These are phyloP conservation scores for Aspergillus wentii DNA, from an alignment of 495 filamentous ascomycete species.

Conservation along the genomic window DNA sequence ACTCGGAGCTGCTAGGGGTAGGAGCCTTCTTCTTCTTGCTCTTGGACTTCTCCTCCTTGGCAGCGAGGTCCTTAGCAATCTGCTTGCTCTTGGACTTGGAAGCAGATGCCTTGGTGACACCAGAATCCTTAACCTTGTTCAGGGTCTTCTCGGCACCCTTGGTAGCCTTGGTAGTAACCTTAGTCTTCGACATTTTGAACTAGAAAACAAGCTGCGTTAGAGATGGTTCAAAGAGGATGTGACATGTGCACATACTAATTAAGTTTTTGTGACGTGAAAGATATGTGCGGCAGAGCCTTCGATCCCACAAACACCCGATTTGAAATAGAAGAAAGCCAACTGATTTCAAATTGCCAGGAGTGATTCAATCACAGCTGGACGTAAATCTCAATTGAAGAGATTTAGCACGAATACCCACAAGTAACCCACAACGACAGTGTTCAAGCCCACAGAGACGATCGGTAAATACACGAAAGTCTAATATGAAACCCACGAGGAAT, in stretches of 20 bases:
- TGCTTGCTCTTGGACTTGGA: conserved; percentile 48
- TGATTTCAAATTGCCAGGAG: conserved; percentile 24
- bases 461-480: conserved; percentile 41
- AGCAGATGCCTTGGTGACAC: conserved; percentile 45
- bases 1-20: conserved; percentile 44
- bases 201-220: conserved; percentile 22
- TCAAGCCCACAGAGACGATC: conserved; percentile 45
- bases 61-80: conserved; percentile 37
- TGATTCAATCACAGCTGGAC: conserved; percentile 30
- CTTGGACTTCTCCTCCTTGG: conserved; percentile 39
- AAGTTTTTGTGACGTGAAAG: conserved; percentile 3
- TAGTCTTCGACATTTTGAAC: conserved; percentile 50
- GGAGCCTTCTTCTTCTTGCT: conserved; percentile 47
- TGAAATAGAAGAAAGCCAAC: conserved; percentile 30
- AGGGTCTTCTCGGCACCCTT: conserved; percentile 42
- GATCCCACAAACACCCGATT: conserved; percentile 41
- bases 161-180: conserved; percentile 36
- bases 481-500: conserved; percentile 42
- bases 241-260: conserved; percentile 9
- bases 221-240: background rate
- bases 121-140: conserved; percentile 50
- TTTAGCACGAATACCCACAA: conserved; percentile 34
- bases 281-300: conserved; percentile 37
- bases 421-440: conserved; percentile 44
- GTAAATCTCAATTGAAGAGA: conserved; percentile 17